Evolutionary conservation across 2,329 filamentous ascomycete genomes (phyloP).

Genomic region (Verticillium nubilum): DNA sequence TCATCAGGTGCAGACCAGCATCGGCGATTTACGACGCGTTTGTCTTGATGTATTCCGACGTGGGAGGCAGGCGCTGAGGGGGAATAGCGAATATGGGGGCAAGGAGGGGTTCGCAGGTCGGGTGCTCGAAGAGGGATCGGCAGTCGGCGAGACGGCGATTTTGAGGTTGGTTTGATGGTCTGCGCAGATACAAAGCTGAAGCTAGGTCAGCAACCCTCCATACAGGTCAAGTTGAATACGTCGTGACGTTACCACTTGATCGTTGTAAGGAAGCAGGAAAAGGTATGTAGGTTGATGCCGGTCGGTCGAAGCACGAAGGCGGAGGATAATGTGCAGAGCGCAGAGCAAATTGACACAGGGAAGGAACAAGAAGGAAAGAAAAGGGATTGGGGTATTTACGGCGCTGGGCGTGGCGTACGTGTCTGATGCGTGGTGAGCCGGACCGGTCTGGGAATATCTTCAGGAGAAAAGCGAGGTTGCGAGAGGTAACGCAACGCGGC

Average conservation of each 20-base stretch:
- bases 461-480: background rate
- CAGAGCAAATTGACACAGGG: background rate
- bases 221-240: no score
- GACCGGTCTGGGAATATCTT: background rate
- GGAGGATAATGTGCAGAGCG: background rate
- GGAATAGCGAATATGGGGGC: background rate
- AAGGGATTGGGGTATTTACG: background rate
- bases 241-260: background rate
- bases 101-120: background rate
- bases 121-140: background rate
- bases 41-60: background rate
- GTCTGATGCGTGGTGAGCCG: background rate
- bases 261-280: background rate
- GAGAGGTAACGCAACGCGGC: background rate
- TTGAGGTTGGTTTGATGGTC: background rate
- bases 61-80: background rate
- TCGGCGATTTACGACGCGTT: background rate
- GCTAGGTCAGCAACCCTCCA: background rate
- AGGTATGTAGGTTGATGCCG: background rate
- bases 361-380: background rate
- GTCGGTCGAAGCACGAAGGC: background rate
- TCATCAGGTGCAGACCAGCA: background rate
- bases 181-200: background rate
- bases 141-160: background rate
- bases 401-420: background rate